These are phyloP conservation scores for Clavariopsis aquatica DNA, from an alignment of 495 filamentous ascomycete genomes.

Conservation along the genomic window DNA sequence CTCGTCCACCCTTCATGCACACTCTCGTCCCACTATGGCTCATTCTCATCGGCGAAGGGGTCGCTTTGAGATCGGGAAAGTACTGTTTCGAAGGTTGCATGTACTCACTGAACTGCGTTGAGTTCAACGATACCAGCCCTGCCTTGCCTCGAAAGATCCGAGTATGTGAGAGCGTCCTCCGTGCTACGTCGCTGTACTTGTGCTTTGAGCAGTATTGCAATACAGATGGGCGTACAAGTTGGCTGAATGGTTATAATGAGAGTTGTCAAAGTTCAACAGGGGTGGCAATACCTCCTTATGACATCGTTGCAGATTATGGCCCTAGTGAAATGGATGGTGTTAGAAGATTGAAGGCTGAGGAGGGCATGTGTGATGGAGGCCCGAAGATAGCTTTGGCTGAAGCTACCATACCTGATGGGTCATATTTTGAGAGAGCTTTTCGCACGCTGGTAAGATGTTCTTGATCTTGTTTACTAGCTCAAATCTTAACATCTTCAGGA, in stretches of 20 bases:
- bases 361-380: not conserved
- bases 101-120: conserved; percentile 18
- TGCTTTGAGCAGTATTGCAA: conserved; percentile 22
- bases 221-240: not conserved
- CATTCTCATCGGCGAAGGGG: not conserved
- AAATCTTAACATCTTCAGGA: conserved; percentile 9
- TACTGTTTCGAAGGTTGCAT: conserved; percentile 24
- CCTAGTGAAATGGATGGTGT: conserved; percentile 4
- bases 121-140: conserved; percentile 15
- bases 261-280: conserved; percentile 2
- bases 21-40: not conserved
- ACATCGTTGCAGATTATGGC: conserved; percentile 11
- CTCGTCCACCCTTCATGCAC: not conserved
- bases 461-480: not conserved
- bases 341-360: conserved; percentile 10
- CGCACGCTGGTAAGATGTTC: conserved; percentile 11
- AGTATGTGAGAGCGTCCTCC: conserved; percentile 15
- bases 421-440: conserved; percentile 12
- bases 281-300: conserved; percentile 11
- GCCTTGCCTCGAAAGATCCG: conserved; percentile 4
- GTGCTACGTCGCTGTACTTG: conserved; percentile 15
- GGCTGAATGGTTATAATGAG: conserved; percentile 11
- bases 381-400: not conserved
- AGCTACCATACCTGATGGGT: conserved; percentile 12
- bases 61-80: conserved; percentile 5